These are phyloP conservation scores for Parastagonospora avenae DNA, from an alignment of 2,329 filamentous ascomycete species.

Conservation along the genomic window DNA sequence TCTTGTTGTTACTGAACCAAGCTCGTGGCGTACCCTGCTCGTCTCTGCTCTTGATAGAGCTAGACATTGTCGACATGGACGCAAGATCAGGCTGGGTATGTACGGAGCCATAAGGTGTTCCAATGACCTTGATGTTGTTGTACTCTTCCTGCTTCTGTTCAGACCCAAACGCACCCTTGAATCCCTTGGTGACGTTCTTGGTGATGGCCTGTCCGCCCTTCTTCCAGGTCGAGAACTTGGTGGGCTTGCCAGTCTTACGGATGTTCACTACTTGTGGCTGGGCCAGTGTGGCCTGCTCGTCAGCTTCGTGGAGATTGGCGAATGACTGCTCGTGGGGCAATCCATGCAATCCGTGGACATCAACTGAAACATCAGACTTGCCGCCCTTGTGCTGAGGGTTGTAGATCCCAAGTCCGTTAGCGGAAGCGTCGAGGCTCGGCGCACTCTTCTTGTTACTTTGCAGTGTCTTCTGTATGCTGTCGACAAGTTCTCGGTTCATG, in stretches of 20 bases:
- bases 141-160: slow-evolving; percentile 59
- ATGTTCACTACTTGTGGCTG: slow-evolving; percentile 96
- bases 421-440: slow-evolving; percentile 54
- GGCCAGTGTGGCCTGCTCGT: slow-evolving; percentile 65
- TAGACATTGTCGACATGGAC: slow-evolving; percentile 29
- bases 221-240: slow-evolving; percentile 99
- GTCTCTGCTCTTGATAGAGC: slow-evolving; percentile 35
- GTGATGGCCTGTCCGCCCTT: slow-evolving; percentile 92
- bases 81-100: slow-evolving; percentile 43
- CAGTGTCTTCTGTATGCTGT: slow-evolving; percentile 92
- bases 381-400: slow-evolving; percentile 43
- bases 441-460: slow-evolving; percentile 68
- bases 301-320: slow-evolving; percentile 61
- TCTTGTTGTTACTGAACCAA: slow-evolving; percentile 42
- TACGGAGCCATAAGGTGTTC: slow-evolving; percentile 49
- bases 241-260: slow-evolving; percentile 81
- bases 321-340: slow-evolving; percentile 45
- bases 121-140: slow-evolving; percentile 59
- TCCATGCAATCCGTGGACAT: slow-evolving; percentile 47
- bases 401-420: slow-evolving; percentile 70
- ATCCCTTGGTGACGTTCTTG: slow-evolving; percentile 90
- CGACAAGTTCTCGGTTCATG: slow-evolving; percentile 93
- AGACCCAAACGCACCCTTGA: slow-evolving; percentile 85
- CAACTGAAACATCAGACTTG: slow-evolving; percentile 47
- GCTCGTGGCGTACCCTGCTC: slow-evolving; percentile 32